Evolutionary conservation across 169 alveolate genomes (phyloP), one percentile per base, ranked within the genome.

Genomic region (Eimeria falciformis): DNA sequence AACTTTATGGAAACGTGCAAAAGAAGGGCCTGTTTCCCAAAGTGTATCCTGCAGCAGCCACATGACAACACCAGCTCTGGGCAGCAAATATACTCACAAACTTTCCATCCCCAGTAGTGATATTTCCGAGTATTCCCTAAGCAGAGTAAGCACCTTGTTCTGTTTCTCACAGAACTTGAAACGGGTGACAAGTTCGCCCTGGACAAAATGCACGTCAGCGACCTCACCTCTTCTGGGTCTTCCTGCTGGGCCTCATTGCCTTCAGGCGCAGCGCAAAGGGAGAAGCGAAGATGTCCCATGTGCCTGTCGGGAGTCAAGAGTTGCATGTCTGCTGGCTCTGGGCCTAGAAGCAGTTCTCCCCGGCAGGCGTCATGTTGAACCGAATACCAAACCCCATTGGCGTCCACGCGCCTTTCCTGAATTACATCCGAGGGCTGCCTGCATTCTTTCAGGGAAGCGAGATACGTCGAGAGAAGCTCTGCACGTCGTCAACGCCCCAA

Each of bases 291-390:
- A 21, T 62, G 75, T 11, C 75, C 75, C 12, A 62, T 9, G 25
- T 62, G 75, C 29, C 75, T n/a, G 7, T 62, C 75, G 23, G 75
- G 40, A 25, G 75, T 62, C 7, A 62, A 14, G 18, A 62, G 29
- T 14, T 62, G 75, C 11, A 9, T 62, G 40, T 62, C 75, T 62
- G 75, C 18, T 23, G 75, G 75, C 75, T 17, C 29, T 62, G 75
- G 43, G 11, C 75, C 75, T 9, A 62, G 29, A 6, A 62, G 12
- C 14, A 62, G 23, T 29, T 62, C 75, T 17, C 75, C 75, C 11
- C 75, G 75, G 25, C 40, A 62, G 29, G 75, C 75, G 21, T 62
- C 75, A 9, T 29, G 23, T 62, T 62, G 75, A n/a, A 62, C 75
- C 37, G 29, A 17, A 23, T 62, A 62, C 75, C 75, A 62, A 14